Evolutionary conservation across 805 yeast species (phyloP), one percentile per base, ranked within the genome.

Genomic region (Saturnispora kantuleensis): DNA sequence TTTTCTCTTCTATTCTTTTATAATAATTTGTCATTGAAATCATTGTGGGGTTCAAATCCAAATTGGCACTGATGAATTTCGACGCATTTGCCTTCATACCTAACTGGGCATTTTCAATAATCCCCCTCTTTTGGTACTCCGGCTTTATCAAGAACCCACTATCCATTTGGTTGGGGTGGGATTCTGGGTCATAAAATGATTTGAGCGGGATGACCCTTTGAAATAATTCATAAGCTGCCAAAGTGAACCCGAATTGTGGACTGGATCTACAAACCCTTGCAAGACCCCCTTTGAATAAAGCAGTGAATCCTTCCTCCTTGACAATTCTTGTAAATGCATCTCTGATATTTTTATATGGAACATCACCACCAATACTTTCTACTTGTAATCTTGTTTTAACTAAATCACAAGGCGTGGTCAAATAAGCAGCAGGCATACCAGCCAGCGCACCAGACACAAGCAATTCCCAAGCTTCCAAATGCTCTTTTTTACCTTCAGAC

Each of bases 331-430:
- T 62, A 36, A 81, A 83, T 17, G 96, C 94, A 64, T 88, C 89
- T 29, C 70, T 55, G 45, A 90, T 81, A 47, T 94, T 90, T 18
- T 64, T 71, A 66, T 90, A 90, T 38, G 75, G 75, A 12, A 84
- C 74, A 57, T 86, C 95, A 44, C 89, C 90, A 45, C 73, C 66
- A 50, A 82, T 78, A 5, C 86, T 72, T 60, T 81, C 94, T 48
- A 87, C 80, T 67, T 90, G 98, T 51, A 90, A 69, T 64, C 97
- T 80, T 3, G 98, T 90, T 68, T 90, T 90, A 56, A 93, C 84
- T 40, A 90, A 97, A 70, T 90, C 98, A 57, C 87, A 88, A 2
- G 98, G 98, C 0, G 98, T 90, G 2, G 98, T 90, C 52, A 89
- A 69, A 63, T 84, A 90, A 10, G 97, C 97, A 29, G 97, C 94